These are phyloP conservation scores for Penicillium sp. DNA, from an alignment of 2,329 filamentous ascomycete genomes.

Conservation along the genomic window DNA sequence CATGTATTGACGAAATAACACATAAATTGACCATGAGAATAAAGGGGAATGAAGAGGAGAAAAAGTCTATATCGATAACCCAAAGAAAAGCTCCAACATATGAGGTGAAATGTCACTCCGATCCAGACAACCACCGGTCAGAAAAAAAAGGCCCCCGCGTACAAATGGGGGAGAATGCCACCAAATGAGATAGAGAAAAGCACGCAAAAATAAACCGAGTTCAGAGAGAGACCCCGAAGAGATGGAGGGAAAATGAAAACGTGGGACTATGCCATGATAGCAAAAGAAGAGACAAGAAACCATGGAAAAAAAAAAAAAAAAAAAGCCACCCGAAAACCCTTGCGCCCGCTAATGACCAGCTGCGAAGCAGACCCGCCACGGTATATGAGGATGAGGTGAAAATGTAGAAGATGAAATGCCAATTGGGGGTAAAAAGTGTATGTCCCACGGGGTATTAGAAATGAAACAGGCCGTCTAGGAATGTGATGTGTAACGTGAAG, in stretches of 20 bases:
- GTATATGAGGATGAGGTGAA: conserved; percentile 22
- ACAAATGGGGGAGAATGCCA: background rate
- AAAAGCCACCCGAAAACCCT: conserved; percentile 28
- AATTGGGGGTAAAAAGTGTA: conserved; percentile 7
- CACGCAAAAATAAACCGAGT: background rate
- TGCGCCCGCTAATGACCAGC: conserved; percentile 35
- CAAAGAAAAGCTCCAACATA: conserved; percentile 6
- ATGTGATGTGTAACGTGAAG: conserved; percentile 17
- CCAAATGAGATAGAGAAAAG: background rate
- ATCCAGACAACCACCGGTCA: conserved; percentile 4
- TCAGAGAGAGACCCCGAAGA: background rate
- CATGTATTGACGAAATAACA: background rate
- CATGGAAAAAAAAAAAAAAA: conserved; percentile 14
- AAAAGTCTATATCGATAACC: conserved; percentile 14
- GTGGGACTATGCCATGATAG: conserved; percentile 12
- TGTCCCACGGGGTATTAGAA: conserved; percentile 22
- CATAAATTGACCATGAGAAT: background rate
- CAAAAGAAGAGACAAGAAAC: conserved; percentile 8
- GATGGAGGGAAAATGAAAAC: conserved; percentile 9
- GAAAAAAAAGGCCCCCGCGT: background rate
- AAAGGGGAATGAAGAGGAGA: background rate
- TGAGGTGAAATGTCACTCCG: conserved; percentile 1
- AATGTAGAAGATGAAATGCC: conserved; percentile 8
- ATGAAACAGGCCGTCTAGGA: conserved; percentile 23
- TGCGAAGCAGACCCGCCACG: conserved; percentile 23